Conservation (phyloP, 257 asterid species). For the Salvia miltiorrhiza region DNA sequence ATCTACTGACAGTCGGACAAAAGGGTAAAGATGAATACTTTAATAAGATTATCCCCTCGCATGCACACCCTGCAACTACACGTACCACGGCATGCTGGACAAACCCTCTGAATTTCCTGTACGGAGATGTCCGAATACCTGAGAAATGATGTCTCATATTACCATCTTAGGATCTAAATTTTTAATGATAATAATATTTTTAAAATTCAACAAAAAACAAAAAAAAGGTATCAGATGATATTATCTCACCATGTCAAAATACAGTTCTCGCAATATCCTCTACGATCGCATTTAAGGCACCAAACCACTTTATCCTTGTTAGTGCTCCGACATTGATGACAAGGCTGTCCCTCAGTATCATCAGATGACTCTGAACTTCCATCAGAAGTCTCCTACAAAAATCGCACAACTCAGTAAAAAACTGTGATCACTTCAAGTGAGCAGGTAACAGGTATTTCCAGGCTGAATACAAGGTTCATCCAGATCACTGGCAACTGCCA, state of each 20-base stretch:
- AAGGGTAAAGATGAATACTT: conserved; percentile 50
- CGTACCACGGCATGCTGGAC: conserved; percentile 97
- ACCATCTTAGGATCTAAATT: conserved; percentile 20
- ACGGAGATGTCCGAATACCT: conserved; percentile 75
- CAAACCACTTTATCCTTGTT: conserved; percentile 55
- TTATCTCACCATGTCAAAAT: conserved; percentile 78
- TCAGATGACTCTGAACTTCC: conserved; percentile 76
- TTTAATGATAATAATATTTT: no score
- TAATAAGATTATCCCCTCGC: conserved; percentile 89
- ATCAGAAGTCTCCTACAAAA: conserved; percentile 66
- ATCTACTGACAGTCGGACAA: conserved; percentile 12
- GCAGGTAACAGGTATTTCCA: neutral
- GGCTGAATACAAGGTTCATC: conserved; percentile 4
- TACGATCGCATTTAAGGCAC: conserved; percentile 88
- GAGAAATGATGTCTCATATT: conserved; percentile 30
- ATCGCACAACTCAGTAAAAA: conserved; percentile 12
- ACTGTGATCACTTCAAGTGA: conserved; percentile 18
- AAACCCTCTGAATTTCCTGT: conserved; percentile 72
- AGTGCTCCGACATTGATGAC: conserved; percentile 87
- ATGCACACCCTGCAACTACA: conserved; percentile 90
- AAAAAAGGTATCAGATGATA: neutral
- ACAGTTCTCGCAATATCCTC: conserved; percentile 94
- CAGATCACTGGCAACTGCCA: neutral
- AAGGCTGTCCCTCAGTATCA: conserved; percentile 82
- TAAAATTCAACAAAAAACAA: conserved; percentile 6